Evolutionary conservation across 2,329 filamentous ascomycete species (phyloP), one percentile per base, ranked within the genome.

Genomic region (Tricladium varicosporioides): DNA sequence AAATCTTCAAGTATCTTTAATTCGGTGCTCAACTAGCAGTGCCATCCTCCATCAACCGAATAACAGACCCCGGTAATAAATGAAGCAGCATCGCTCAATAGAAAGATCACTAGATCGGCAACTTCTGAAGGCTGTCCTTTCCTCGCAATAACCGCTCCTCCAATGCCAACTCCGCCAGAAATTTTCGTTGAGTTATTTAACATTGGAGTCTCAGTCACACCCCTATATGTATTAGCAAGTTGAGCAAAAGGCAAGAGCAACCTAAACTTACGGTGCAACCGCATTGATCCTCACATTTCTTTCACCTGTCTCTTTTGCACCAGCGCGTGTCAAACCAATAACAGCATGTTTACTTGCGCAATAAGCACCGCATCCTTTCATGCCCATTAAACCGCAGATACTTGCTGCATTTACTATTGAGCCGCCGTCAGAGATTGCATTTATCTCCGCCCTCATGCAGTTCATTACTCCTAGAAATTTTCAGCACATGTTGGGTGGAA

Each of bases 371-470:
- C 63, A 64, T 5, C 61, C 61, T 5, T 62, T 54, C 1, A 67
- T 63, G 0, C 74, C 76, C 7, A 65, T 65, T 1, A 76, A 53
- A 0, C 78, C 78, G 9, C 74, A 73, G 10, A 72, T 69, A 57
- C 73, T 76, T 5, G 73, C 64, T 11, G 75, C 73, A 65, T 83
- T 85, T 53, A 86, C 83, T 64, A 86, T 84, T 58, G 81, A 82
- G 7, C 81, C 81, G 1, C 78, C 76, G 5, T 75, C 68, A 10
- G 59, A 60, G 54, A 81, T 75, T 18, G 73, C 71, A 13, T 67
- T 70, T 10, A 83, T 57, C 63, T 83, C 66, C n/a, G 77, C 76
- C 14, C 78, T 70, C 57, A 84, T 57, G 56, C 78, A 81, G 50
- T 80, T 76, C 68, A 82, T 78, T 27, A 78, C 67, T 5, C 81